phyloP scores from a whole-genome alignment of 805 yeast genomes.

The Candida jianshihensis region DNA sequence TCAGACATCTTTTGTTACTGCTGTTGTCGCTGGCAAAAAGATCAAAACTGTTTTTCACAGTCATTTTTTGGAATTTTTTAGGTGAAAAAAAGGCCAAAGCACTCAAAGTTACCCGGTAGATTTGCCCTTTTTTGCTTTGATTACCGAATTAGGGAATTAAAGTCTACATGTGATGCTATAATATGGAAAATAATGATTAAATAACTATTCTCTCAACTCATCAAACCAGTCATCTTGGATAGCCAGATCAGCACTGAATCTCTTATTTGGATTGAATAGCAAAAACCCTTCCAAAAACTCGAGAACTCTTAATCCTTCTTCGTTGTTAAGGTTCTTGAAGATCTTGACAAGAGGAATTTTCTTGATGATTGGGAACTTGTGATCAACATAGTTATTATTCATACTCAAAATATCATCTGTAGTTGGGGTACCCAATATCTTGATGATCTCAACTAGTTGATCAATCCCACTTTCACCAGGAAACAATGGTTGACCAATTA shows the following conservation, averaged over 20 bases:
- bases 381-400: slow-evolving; percentile 98
- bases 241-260: slow-evolving; percentile 53
- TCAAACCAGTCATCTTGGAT: slow-evolving; percentile 48
- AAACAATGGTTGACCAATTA: slow-evolving; percentile 92
- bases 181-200: background rate
- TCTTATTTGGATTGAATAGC: slow-evolving; percentile 61
- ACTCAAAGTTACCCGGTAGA: background rate
- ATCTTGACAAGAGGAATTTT: slow-evolving; percentile 68
- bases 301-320: slow-evolving; percentile 39
- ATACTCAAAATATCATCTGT: slow-evolving; percentile 85
- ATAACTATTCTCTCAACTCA: slow-evolving; percentile 32
- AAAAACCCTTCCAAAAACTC: slow-evolving; percentile 49
- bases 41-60: no score
- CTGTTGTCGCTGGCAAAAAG: no score
- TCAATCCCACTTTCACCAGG: slow-evolving; percentile 98
- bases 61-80: no score
- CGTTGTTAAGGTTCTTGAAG: slow-evolving; percentile 42
- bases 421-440: slow-evolving; percentile 91
- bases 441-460: slow-evolving; percentile 93
- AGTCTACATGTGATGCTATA: no score
- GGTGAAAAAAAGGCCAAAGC: no score
- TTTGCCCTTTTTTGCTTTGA: background rate
- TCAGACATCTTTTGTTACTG: slow-evolving; percentile 24
- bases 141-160: background rate
- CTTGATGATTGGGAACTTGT: slow-evolving; percentile 84